Base-by-base conservation (phyloP, 1,284 basidiomycete genomes). In the Athelia psychrophila region DNA sequence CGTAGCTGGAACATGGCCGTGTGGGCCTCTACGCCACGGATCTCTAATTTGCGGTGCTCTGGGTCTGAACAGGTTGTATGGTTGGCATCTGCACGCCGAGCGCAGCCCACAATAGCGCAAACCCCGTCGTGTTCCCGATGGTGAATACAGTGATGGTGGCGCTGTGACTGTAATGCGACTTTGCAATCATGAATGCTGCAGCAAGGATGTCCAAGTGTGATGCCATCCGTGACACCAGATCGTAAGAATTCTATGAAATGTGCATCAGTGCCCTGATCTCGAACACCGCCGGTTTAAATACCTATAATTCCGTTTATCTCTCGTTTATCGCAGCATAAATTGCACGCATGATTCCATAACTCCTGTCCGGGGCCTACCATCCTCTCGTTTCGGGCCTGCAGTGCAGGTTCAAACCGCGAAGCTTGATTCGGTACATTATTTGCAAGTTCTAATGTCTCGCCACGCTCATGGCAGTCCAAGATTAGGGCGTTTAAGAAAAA, bases 181-280 rank as follows among this genome's bases (percentile, higher is more conserved):
- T 49, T 46, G 47, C 69, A 71, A 48, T 56, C 44, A 22, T 59
- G 57, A 1, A 59, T 48, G 9, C 50, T 55, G 51, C 68, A 68
- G 38, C 66, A 64, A 1, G 62, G 62, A 49, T 54, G 59, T 0
- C 68, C 68, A 5, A 70, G 56, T 3, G 60, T 60, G 6, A 70
- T 48, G 2, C 68, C 68, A 54, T 70, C 68, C 2, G 57, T 62
- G 18, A 71, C 57, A 27, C 13, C 27, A 6, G 65, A 54, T 4
- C 15, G 16, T 6, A 8, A n/a, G 44, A 4, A 27, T 24, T 46
- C 16, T 27, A 23, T 23, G 8, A 46, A 46, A 19, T 8, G n/a
- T n/a, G 16, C 9, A 46, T 22, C 44, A 22, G 9, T 24, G 10
- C n/a, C n/a, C n/a, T n/a, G n/a, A n/a, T n/a, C n/a, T n/a, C n/a